These are phyloP conservation scores for Aureobasidium musti DNA, from an alignment of 2,329 filamentous ascomycete genomes.

Conservation along the genomic window DNA sequence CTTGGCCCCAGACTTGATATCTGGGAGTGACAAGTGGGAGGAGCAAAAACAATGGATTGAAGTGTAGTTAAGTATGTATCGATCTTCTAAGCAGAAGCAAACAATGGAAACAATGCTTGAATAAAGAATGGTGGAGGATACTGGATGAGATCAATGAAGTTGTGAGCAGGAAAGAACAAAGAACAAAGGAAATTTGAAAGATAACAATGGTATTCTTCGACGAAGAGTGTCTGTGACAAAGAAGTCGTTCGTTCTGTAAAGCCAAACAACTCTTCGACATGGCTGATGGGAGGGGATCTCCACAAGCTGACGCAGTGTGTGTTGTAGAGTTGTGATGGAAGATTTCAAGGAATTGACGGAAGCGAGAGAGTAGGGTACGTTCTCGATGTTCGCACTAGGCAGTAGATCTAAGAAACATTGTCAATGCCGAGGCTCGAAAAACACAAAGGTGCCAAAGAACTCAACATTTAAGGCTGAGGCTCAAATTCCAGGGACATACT, in stretches of 20 bases:
- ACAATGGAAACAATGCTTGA: not conserved
- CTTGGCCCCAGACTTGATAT: not conserved
- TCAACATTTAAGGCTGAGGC: too few species aligned
- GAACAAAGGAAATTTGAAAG: not conserved
- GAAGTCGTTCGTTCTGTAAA: not conserved
- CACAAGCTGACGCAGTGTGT: too few species aligned
- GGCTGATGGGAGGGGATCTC: not conserved
- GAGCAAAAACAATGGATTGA: not conserved
- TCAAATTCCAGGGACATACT: not conserved
- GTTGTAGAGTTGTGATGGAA: not conserved
- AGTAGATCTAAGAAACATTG: too few species aligned
- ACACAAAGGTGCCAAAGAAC: not conserved
- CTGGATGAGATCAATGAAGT: not conserved
- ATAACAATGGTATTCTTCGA: not conserved
- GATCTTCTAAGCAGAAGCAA: not conserved
- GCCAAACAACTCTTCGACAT: not conserved
- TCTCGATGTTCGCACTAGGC: too few species aligned
- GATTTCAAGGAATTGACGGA: too few species aligned
- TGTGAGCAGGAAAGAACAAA: not conserved
- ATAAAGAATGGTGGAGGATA: not conserved
- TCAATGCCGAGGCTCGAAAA: not conserved
- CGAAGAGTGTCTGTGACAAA: not conserved
- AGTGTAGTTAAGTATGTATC: constrained; percentile 1
- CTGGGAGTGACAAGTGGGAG: not conserved
- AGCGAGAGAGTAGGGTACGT: too few species aligned